phyloP scores from a whole-genome alignment of 2,329 filamentous ascomycete genomes.

The Fusarium incarnatum region DNA sequence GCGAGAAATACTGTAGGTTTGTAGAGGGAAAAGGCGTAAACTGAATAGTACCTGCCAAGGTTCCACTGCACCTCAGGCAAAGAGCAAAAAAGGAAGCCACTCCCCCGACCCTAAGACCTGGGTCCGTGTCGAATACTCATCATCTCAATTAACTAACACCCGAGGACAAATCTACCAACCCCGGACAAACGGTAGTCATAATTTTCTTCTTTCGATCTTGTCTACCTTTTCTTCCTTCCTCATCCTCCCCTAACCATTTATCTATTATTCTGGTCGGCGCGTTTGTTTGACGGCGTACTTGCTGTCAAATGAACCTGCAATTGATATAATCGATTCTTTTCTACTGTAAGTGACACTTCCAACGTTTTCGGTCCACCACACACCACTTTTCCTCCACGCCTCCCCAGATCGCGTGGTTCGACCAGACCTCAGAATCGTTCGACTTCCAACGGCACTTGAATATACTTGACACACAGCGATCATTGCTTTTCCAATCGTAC shows the following conservation, averaged over 20 bases:
- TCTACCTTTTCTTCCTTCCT: constrained; percentile 40
- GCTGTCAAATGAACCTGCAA: constrained; percentile 99
- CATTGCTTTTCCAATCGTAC: constrained; percentile 4
- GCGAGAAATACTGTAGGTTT: background rate
- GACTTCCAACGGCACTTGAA: constrained; percentile 22
- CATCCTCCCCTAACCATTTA: constrained; percentile 36
- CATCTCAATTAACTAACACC: constrained; percentile 32
- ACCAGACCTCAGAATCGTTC: constrained; percentile 47
- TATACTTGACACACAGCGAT: constrained; percentile 15
- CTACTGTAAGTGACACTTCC: constrained; percentile 66
- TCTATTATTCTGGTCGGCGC: constrained; percentile 66
- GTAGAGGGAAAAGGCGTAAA: background rate
- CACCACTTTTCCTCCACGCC: constrained; percentile 36
- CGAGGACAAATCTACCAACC: constrained; percentile 40
- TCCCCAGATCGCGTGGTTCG: constrained; percentile 45
- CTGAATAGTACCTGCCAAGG: constrained; percentile 12
- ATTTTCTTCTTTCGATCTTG: constrained; percentile 41
- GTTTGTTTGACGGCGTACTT: constrained; percentile 86
- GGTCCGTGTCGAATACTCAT: constrained; percentile 41
- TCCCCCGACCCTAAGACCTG: constrained; percentile 42
- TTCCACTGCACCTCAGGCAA: constrained; percentile 45
- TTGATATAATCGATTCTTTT: constrained; percentile 67
- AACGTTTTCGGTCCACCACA: constrained; percentile 36
- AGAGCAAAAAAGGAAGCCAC: constrained; percentile 48
- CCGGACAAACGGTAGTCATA: constrained; percentile 42